Percentiles rank a stretch among this genome's conserved stretches.
Conservation (phyloP, 2,329 filamentous ascomycete genomes). For the Penicillium fuscoglaucum region DNA sequence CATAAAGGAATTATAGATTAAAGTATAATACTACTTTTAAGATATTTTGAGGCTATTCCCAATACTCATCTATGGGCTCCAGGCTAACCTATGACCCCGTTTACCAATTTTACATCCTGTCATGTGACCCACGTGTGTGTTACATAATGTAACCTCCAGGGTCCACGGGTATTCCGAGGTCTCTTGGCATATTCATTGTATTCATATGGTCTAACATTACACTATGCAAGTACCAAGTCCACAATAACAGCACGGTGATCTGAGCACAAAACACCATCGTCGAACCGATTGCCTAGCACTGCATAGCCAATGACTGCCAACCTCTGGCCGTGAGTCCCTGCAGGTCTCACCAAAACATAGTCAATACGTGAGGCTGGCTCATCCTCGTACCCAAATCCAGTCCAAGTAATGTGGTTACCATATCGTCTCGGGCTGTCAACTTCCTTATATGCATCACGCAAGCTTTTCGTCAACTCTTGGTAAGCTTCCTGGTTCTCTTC, state of each 20-base stretch:
- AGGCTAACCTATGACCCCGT: not conserved
- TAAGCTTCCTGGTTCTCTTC: conserved; percentile 55
- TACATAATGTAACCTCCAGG: conserved; percentile 1
- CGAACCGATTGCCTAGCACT: conserved; percentile 56
- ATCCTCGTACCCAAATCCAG: conserved; percentile 51
- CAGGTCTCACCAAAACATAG: conserved; percentile 51
- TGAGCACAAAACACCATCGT: conserved; percentile 55
- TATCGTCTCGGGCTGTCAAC: conserved; percentile 44
- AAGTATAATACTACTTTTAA: not conserved
- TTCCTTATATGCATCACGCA: conserved; percentile 42
- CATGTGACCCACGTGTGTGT: conserved; percentile 5
- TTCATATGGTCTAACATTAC: not conserved
- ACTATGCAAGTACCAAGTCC: not conserved
- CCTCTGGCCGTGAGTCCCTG: conserved; percentile 17
- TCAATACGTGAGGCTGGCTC: conserved; percentile 50
- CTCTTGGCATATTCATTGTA: not conserved
- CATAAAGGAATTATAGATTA: not conserved
- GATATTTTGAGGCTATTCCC: conserved; percentile 1
- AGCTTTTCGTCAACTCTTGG: conserved; percentile 46
- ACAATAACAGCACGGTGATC: conserved; percentile 59
- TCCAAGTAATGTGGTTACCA: conserved; percentile 55
- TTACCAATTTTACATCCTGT: conserved; percentile 9
- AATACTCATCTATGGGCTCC: not conserved
- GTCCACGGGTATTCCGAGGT: not conserved
- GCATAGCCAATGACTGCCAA: conserved; percentile 52